Evolutionary conservation across 1,139 yeast genomes (phyloP).

Genomic region (Suhomyces bokatorum): DNA sequence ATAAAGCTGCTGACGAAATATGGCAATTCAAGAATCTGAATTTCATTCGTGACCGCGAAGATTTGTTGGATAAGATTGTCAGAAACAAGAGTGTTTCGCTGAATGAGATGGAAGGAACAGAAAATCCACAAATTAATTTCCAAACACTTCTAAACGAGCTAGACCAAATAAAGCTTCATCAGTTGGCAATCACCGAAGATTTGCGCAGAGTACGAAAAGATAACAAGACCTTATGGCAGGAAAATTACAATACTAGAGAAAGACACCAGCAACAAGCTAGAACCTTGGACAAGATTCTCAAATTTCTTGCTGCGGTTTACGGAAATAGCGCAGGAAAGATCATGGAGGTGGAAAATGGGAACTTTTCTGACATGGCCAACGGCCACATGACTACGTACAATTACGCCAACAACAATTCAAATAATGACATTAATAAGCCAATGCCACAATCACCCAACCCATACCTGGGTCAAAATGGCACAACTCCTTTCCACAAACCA

Average conservation of each 20-base stretch:
- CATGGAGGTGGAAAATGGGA: conserved; percentile 33
- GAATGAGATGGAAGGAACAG: conserved; percentile 9
- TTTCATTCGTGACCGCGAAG: conserved; percentile 69
- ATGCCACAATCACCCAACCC: conserved; percentile 12
- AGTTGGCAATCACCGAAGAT: conserved; percentile 79
- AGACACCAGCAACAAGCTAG: conserved; percentile 83
- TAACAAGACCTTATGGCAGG: conserved; percentile 89
- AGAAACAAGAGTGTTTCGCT: conserved; percentile 39
- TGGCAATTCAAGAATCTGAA: conserved; percentile 86
- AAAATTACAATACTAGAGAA: conserved; percentile 78
- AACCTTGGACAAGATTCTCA: conserved; percentile 81
- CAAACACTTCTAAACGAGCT: conserved; percentile 65
- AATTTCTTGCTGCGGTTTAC: conserved; percentile 82
- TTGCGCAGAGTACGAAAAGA: conserved; percentile 79
- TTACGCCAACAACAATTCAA: conserved; percentile 5
- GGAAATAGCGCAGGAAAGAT: conserved; percentile 62
- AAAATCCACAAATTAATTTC: conserved; percentile 44
- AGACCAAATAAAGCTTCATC: conserved; percentile 75
- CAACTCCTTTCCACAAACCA: conserved; percentile 34
- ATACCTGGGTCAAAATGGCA: conserved; percentile 9
- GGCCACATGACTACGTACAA: conserved; percentile 21
- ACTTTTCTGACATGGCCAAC: conserved; percentile 15
- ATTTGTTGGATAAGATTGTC: conserved; percentile 69
- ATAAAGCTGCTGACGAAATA: conserved; percentile 45
- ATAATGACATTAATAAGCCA: background rate